Percentiles rank a stretch among this genome's conserved stretches.
phyloP scores from a whole-genome alignment of 106 monocot species.

The Xerophyta viscosa region DNA sequence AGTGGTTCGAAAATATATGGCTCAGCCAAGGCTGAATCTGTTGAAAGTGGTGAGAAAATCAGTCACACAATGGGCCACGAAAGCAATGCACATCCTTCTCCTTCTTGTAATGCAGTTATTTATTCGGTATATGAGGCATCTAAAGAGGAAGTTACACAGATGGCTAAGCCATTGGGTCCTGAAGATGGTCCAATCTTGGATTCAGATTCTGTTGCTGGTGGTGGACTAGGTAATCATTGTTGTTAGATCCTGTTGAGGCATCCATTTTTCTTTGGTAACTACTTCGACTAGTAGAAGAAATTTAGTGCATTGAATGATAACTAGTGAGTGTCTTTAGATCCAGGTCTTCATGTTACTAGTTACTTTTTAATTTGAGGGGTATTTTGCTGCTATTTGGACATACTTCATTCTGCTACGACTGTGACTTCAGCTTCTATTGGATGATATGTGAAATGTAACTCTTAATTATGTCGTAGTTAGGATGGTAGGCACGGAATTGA shows the following conservation, averaged over 20 bases:
- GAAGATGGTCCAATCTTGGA: constrained; percentile 25
- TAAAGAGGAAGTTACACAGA: constrained; percentile 80
- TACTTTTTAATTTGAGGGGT: too few relatives aligned
- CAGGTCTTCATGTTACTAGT: too few relatives aligned
- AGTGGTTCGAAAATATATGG: constrained; percentile 93
- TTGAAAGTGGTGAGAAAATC: constrained; percentile 80
- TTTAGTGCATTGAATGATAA: too few relatives aligned
- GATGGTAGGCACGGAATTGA: too few relatives aligned
- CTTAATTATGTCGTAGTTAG: too few relatives aligned
- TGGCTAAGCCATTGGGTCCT: constrained; percentile 29
- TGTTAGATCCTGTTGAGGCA: not conserved
- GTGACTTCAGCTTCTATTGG: too few relatives aligned
- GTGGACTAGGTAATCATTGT: constrained; percentile 42
- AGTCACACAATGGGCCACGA: constrained; percentile 41
- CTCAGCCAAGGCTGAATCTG: constrained; percentile 81
- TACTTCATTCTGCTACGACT: too few relatives aligned
- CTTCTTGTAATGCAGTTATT: constrained; percentile 93
- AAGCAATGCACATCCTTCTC: constrained; percentile 64
- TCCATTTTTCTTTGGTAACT: not conserved
- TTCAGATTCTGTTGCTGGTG: constrained; percentile 44
- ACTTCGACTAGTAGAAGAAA: too few relatives aligned
- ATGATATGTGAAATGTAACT: too few relatives aligned
- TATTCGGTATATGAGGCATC: constrained; percentile 57
- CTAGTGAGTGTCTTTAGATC: too few relatives aligned
- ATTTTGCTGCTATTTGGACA: too few relatives aligned